Evolutionary conservation across 2,329 filamentous ascomycete genomes (phyloP).

Genomic region (Aspergillus felis): DNA sequence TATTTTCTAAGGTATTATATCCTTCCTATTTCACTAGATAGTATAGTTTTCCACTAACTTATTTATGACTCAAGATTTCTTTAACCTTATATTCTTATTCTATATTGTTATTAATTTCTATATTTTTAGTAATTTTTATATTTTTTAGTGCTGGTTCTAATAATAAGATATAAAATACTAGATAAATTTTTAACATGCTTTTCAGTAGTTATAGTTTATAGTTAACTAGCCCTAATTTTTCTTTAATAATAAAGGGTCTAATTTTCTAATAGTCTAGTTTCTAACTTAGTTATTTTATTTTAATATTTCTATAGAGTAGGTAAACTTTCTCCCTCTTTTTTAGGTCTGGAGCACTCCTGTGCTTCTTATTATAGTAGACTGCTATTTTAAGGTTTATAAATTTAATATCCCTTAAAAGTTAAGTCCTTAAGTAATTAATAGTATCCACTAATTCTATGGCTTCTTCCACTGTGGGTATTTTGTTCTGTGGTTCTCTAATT

Average conservation of each 20-base stretch:
- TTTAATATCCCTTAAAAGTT: not conserved
- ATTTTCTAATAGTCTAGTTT: constrained; percentile 1
- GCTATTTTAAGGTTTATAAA: not conserved
- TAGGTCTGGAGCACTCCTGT: not conserved
- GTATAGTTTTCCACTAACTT: not conserved
- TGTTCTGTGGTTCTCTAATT: not conserved
- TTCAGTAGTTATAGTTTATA: not conserved
- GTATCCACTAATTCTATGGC: too few relatives aligned
- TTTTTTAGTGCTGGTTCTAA: not conserved
- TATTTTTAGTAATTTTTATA: not conserved
- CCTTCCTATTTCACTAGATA: not conserved
- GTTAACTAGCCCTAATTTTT: constrained; percentile 1
- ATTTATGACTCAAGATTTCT: not conserved
- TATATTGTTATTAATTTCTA: not conserved
- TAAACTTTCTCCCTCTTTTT: not conserved
- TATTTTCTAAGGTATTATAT: not conserved
- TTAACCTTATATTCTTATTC: not conserved
- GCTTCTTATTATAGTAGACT: not conserved
- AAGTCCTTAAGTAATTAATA: not conserved
- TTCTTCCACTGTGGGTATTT: too few relatives aligned
- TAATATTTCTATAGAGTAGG: constrained; percentile 1
- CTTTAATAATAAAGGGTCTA: constrained; percentile 1
- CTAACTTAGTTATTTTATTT: constrained; percentile 1
- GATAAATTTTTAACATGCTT: not conserved
- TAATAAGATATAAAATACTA: not conserved